Base-by-base conservation (phyloP, 2,329 filamentous ascomycete genomes). In the Curvularia hawaiiensis region DNA sequence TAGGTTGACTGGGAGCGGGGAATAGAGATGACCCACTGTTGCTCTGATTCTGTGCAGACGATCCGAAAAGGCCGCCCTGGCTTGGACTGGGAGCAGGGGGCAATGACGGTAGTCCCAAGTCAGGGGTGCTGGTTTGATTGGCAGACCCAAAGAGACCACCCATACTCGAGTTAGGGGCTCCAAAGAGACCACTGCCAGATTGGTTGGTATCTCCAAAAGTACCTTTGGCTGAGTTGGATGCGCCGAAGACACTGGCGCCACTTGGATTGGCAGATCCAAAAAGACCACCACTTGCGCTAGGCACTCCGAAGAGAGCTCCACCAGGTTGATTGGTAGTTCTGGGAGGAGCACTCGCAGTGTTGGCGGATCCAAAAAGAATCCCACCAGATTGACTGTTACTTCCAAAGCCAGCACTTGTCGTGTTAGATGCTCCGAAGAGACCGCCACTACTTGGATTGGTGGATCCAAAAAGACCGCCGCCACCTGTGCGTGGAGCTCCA, bases 391-490 rank as follows among this genome's bases (percentile, higher is more conserved):
- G 33, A 14, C 12, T 35, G 33, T 35, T 35, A 35, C 14, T 35
- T 35, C 14, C 10, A 14, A 33, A 33, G 14, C 31, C 31, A 33
- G 12, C 10, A 14, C 31, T 33, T 12, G 31, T 14, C 12, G 43
- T n/a, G 16, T n/a, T 28, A 8, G 26, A 11, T 30, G 26, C 26
- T n/a, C n/a, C 26, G 9, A 44, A 46, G 18, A 22, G 31, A 20
- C 43, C 16, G 12, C 43, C 9, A 18, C 43, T n/a, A 12, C 26
- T 11, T 31, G 31, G 20, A 33, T 24, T 28, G 4, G 39, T 2
- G 30, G 40, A 50, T n/a, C 43, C 54, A 38, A 56, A 52, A 26
- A 47, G 35, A 31, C 20, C 40, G 28, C 14, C 39, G 10, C 35
- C 28, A 30, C 8, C 10, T 30, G 28, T 33, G 31, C 31, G 31